A percentile compares a stretch with the other conserved stretches of the same genome.
phyloP scores from a whole-genome alignment of 2,329 filamentous ascomycete genomes.

The Colletotrichum liaoningense region DNA sequence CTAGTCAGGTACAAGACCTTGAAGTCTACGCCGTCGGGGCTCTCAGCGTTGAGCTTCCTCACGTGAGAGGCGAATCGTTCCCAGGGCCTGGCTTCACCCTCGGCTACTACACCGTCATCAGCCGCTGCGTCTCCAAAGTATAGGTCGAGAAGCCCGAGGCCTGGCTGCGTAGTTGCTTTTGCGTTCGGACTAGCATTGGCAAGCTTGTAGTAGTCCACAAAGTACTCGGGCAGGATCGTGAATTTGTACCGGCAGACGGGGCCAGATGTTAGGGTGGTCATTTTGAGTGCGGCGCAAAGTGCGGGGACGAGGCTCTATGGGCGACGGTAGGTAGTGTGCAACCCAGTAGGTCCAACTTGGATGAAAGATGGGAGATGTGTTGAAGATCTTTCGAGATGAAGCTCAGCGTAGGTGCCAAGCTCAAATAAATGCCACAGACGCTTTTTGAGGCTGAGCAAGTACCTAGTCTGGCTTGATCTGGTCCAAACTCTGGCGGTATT shows the following conservation, averaged over 20 bases:
- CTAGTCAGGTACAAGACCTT: constrained; percentile 66
- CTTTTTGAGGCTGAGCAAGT: constrained; percentile 11
- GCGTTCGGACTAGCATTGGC: constrained; percentile 41
- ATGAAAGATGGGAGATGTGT: no score
- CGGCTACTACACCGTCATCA: no score
- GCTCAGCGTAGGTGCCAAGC: no score
- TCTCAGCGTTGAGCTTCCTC: constrained; percentile 55
- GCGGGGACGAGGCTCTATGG: constrained; percentile 5
- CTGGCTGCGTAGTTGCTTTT: constrained; percentile 54
- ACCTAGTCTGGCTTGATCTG: no score
- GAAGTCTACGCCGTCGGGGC: constrained; percentile 58
- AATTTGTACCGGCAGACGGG: constrained; percentile 15
- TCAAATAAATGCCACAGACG: no score
- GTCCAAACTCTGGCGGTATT: background rate
- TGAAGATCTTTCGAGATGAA: no score
- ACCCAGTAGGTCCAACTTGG: no score
- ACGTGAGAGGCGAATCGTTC: constrained; percentile 61
- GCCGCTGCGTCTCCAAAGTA: constrained; percentile 47
- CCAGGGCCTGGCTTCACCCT: constrained; percentile 64
- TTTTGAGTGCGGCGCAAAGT: constrained; percentile 3
- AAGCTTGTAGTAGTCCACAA: constrained; percentile 13
- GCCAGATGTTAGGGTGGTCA: background rate
- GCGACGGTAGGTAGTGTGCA: no score
- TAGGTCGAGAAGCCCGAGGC: constrained; percentile 65
- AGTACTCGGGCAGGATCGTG: constrained; percentile 14